Conservation (phyloP, 208 protist species). For the Endotrypanum monterogeii region DNA sequence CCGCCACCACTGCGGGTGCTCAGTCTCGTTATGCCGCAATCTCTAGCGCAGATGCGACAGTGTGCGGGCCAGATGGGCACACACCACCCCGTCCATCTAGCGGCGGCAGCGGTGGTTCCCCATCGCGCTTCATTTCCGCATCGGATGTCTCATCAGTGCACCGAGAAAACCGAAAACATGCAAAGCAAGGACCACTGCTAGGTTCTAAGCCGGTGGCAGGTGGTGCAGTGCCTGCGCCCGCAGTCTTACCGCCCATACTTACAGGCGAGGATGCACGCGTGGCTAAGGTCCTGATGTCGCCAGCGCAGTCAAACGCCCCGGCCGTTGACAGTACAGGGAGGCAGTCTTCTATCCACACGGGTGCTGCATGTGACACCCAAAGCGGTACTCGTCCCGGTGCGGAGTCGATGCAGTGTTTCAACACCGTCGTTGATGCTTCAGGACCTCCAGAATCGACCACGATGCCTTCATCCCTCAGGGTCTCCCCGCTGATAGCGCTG, state of each 20-base stretch:
- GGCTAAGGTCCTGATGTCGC: conserved; percentile 8
- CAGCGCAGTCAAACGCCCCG: neutral
- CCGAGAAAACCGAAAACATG: neutral
- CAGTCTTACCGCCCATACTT: conserved; percentile 16
- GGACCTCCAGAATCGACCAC: neutral
- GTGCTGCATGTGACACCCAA: neutral
- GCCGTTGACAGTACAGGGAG: neutral
- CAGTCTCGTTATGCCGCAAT: neutral
- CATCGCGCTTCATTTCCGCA: neutral
- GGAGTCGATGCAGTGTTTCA: neutral
- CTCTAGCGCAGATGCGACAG: neutral
- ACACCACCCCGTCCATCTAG: neutral
- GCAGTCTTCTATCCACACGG: neutral
- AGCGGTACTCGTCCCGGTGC: neutral
- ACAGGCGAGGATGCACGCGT: conserved; percentile 12
- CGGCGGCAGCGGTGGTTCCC: neutral
- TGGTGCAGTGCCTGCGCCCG: conserved; percentile 13
- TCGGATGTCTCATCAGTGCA: neutral
- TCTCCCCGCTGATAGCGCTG: conserved; percentile 4
- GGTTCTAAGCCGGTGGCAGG: neutral
- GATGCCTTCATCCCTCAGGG: conserved; percentile 12
- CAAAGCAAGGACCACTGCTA: neutral
- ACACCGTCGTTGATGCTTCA: neutral
- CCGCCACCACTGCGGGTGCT: neutral
- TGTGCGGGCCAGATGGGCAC: neutral